Percentiles rank a stretch among this genome's conserved stretches.
Evolutionary conservation across 805 yeast species (phyloP).

Genomic region (Saccharomycopsis lassenensis): DNA sequence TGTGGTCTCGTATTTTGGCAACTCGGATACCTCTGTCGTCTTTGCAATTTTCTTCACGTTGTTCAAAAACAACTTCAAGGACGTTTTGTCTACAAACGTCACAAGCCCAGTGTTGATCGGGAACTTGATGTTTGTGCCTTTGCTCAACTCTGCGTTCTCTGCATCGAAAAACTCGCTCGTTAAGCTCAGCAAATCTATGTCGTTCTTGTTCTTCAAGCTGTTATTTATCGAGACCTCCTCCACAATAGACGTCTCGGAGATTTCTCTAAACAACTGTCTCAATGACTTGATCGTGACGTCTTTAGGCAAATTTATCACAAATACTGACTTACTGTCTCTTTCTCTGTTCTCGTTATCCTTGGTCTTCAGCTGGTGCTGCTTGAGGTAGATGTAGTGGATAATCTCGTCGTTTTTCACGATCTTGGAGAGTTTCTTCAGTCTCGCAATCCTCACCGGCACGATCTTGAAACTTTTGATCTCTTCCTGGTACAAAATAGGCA

Average conservation of each 20-base stretch:
- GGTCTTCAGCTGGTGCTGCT: slow-evolving; percentile 39
- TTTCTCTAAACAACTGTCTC: slow-evolving; percentile 44
- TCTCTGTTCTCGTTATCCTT: slow-evolving; percentile 25
- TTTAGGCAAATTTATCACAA: slow-evolving; percentile 67
- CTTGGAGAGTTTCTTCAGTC: slow-evolving; percentile 8
- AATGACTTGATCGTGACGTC: slow-evolving; percentile 38
- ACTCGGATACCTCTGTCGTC: slow-evolving; percentile 19
- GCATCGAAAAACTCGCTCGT: slow-evolving; percentile 26
- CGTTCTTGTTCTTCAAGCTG: slow-evolving; percentile 1
- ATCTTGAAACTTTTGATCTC: slow-evolving; percentile 52
- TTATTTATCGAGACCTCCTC: slow-evolving; percentile 30
- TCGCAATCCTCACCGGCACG: slow-evolving; percentile 36
- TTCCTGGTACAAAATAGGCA: slow-evolving; percentile 14
- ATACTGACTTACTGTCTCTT: slow-evolving; percentile 48
- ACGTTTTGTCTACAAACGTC: slow-evolving; percentile 61
- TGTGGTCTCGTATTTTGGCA: slow-evolving; percentile 30
- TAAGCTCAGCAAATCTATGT: slow-evolving; percentile 12
- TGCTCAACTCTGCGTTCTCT: slow-evolving; percentile 33
- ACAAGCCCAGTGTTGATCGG: slow-evolving; percentile 70
- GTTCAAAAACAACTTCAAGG: slow-evolving; percentile 51
- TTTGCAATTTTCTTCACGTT: slow-evolving; percentile 41
- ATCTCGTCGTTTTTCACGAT: slow-evolving; percentile 20
- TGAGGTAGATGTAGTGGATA: slow-evolving; percentile 51
- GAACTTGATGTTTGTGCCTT: slow-evolving; percentile 26
- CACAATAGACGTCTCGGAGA: slow-evolving; percentile 56